Percentiles rank a stretch among this genome's conserved stretches.
These are phyloP conservation scores for Clonostachys rhizophaga DNA, from an alignment of 2,329 filamentous ascomycete species.

Conservation along the genomic window DNA sequence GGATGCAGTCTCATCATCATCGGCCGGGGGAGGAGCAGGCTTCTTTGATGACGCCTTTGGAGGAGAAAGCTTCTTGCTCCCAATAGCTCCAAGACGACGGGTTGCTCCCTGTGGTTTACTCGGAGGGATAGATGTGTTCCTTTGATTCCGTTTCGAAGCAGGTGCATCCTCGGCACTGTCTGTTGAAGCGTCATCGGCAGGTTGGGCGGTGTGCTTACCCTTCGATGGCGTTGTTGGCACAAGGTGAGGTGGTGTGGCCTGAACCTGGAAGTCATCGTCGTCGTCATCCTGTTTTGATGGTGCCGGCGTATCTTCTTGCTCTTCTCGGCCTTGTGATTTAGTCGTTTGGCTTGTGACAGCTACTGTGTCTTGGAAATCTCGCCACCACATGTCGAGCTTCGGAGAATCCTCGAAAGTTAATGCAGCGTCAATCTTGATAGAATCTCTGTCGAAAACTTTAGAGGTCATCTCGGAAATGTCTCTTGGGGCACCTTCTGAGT, in stretches of 20 bases:
- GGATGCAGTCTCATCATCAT: slow-evolving; percentile 2
- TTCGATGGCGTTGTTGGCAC: neutral
- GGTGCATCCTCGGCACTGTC: slow-evolving; percentile 1
- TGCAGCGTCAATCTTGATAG: slow-evolving; percentile 19
- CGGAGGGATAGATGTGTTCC: neutral
- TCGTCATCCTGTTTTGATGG: slow-evolving; percentile 19
- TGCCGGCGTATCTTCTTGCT: neutral
- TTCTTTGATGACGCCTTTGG: slow-evolving; percentile 7
- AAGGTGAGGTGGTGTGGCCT: slow-evolving; percentile 33
- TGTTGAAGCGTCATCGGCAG: slow-evolving; percentile 2
- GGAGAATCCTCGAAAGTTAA: slow-evolving; percentile 22
- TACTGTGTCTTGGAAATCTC: slow-evolving; percentile 25
- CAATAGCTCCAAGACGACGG: neutral
- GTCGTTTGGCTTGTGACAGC: slow-evolving; percentile 8
- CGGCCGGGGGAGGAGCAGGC: slow-evolving; percentile 3
- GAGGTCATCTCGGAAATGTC: slow-evolving; percentile 30
- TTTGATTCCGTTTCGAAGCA: neutral
- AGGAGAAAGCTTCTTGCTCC: neutral
- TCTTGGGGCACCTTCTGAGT: slow-evolving; percentile 12
- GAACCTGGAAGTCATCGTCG: slow-evolving; percentile 48
- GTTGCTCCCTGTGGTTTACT: neutral
- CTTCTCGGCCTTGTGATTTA: slow-evolving; percentile 4
- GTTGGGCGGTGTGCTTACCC: neutral
- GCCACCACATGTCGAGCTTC: slow-evolving; percentile 45
- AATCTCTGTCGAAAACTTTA: slow-evolving; percentile 30